A percentile compares a stretch with the other conserved stretches of the same genome.
phyloP scores from a whole-genome alignment of 345 rosid species.

The Pugionium dolabratum region DNA sequence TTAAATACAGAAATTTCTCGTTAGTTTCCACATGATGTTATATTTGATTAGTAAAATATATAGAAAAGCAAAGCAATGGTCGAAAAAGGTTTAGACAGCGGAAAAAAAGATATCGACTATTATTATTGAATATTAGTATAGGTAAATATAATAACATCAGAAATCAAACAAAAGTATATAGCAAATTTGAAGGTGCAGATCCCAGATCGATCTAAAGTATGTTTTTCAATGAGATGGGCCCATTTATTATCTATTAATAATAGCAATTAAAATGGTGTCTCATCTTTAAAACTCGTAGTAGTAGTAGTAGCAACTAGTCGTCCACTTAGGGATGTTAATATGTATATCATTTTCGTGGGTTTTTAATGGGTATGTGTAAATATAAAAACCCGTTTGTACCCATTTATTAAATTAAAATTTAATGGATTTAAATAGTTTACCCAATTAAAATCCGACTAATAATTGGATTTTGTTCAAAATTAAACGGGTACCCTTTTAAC shows the following conservation, averaged over 20 bases:
- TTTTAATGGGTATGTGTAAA: too few relatives aligned
- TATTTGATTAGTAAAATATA: background rate
- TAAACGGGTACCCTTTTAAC: too few relatives aligned
- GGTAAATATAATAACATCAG: background rate
- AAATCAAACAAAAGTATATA: conserved; percentile 21
- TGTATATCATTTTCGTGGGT: too few relatives aligned
- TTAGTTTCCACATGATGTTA: background rate
- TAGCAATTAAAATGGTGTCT: background rate
- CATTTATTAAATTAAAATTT: too few relatives aligned
- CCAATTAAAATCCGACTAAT: too few relatives aligned
- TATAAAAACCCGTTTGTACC: too few relatives aligned
- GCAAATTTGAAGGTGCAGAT: conserved; percentile 36
- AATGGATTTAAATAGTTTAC: too few relatives aligned
- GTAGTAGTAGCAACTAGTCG: conserved; percentile 17
- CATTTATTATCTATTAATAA: conserved; percentile 1
- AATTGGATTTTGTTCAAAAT: too few relatives aligned
- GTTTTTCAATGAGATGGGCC: conserved; percentile 39
- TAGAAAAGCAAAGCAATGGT: background rate
- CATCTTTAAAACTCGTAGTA: conserved; percentile 35
- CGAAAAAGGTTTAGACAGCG: background rate
- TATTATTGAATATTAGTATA: conserved; percentile 6
- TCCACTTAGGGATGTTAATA: too few relatives aligned
- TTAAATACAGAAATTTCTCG: too few relatives aligned
- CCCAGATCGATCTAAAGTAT: conserved; percentile 35
- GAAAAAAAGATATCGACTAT: background rate